Evolutionary conservation across 2,329 filamentous ascomycete species (phyloP).

Genomic region (Lachnellula arida): DNA sequence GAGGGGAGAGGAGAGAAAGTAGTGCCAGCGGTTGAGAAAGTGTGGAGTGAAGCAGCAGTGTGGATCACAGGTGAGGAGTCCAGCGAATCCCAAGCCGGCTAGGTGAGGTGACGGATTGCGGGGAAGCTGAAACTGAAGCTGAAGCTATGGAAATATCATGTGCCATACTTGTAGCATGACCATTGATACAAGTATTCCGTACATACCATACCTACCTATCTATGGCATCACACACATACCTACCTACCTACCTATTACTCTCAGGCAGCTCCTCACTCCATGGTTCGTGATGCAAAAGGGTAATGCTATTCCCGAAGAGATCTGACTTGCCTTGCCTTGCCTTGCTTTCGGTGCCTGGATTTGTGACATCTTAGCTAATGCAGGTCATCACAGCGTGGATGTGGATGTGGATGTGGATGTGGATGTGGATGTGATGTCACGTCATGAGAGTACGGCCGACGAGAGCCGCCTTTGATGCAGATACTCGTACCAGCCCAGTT

Average conservation of each 20-base stretch:
- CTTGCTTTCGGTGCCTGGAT: background rate
- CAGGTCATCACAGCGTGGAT: slow-evolving; percentile 8
- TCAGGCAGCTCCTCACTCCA: background rate
- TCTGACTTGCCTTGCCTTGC: too few relatives aligned
- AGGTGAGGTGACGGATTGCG: background rate
- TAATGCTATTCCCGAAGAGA: too few relatives aligned
- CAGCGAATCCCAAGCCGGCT: background rate
- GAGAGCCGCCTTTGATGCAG: background rate
- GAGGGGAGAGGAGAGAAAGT: background rate
- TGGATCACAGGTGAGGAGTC: background rate
- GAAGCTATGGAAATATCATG: background rate
- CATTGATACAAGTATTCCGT: too few relatives aligned
- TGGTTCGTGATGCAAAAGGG: too few relatives aligned
- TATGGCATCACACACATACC: too few relatives aligned
- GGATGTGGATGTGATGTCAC: background rate
- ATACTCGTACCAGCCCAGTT: too few relatives aligned
- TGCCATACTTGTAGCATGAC: too few relatives aligned
- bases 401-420: too few relatives aligned
- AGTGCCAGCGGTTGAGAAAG: background rate
- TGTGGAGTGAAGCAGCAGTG: background rate
- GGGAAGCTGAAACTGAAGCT: background rate
- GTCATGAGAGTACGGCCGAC: background rate
- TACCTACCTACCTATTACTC: too few relatives aligned
- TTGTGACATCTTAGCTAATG: slow-evolving; percentile 1
- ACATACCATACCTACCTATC: background rate